These are phyloP conservation scores for Moesziomyces sp. DNA, from an alignment of 1,284 basidiomycete species.

Conservation along the genomic window DNA sequence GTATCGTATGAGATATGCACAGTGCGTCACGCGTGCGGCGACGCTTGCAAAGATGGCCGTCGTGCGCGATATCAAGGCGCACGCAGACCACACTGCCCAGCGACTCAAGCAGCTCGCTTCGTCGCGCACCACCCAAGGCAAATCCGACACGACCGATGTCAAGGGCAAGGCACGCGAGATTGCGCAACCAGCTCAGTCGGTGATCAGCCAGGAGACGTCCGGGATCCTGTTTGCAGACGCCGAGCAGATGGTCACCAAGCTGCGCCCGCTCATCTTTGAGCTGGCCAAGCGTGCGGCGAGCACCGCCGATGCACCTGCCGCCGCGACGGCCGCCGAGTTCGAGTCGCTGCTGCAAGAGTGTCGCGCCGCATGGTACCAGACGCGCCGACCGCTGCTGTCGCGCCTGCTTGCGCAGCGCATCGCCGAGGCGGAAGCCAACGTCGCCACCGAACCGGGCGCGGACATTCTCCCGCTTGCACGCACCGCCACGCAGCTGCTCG, in stretches of 20 bases:
- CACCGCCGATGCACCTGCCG: constrained; percentile 1
- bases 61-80: constrained; percentile 22
- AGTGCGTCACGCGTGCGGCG: constrained; percentile 55
- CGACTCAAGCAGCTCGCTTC: constrained; percentile 36
- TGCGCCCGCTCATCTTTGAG: constrained; percentile 48
- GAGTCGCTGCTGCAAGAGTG: constrained; percentile 51
- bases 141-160: neutral
- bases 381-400: constrained; percentile 35
- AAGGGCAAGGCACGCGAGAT: constrained; percentile 35
- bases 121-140: neutral
- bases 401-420: constrained; percentile 31
- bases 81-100: constrained; percentile 11
- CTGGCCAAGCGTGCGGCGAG: constrained; percentile 31
- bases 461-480: constrained; percentile 11
- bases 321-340: constrained; percentile 43
- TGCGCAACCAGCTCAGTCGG: neutral
- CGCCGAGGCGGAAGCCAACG: constrained; percentile 28
- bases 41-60: constrained; percentile 54
- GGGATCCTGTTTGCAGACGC: constrained; percentile 16
- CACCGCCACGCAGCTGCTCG: constrained; percentile 3
- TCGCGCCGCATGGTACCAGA: constrained; percentile 45
- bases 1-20: constrained; percentile 61
- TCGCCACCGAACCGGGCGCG: neutral
- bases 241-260: constrained; percentile 24
- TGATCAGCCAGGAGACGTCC: neutral